Conservation (phyloP, 163 green algal genomes). For the Volvox carteri region DNA sequence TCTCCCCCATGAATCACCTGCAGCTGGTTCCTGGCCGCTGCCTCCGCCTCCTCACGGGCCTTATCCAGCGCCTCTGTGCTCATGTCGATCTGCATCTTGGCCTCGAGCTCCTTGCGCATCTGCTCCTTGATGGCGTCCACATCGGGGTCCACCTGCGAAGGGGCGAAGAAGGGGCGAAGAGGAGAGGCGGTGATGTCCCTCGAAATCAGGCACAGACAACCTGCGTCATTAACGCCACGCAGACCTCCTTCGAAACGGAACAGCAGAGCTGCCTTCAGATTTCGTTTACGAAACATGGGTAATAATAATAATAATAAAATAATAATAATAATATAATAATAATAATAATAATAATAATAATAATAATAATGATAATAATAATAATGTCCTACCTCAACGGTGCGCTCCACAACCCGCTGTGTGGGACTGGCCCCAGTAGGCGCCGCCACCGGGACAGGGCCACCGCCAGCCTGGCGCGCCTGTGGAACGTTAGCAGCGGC, state of each 20-base stretch:
- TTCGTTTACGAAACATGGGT: too few species aligned
- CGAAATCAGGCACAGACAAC: too few species aligned
- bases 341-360: too few species aligned
- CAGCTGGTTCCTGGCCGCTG: conserved; percentile 67
- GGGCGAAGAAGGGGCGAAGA: too few species aligned
- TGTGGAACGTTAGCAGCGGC: not conserved
- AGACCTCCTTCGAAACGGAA: too few species aligned
- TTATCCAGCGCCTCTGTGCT: conserved; percentile 73
- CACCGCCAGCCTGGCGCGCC: conserved; percentile 40
- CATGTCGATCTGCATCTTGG: conserved; percentile 68
- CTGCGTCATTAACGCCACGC: too few species aligned
- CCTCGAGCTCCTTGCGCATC: conserved; percentile 74
- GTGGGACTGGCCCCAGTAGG: conserved; percentile 9
- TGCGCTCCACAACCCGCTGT: conserved; percentile 64
- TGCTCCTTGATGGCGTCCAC: conserved; percentile 69
- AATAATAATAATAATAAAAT: too few species aligned
- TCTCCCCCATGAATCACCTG: conserved; percentile 53
- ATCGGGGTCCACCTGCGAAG: conserved; percentile 66
- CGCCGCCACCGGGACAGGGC: not conserved
- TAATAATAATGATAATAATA: too few species aligned
- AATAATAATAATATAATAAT: too few species aligned
- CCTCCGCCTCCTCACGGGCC: conserved; percentile 74
- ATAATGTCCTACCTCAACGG: conserved; percentile 68
- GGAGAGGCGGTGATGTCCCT: too few species aligned
- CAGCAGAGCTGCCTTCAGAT: too few species aligned